Base-by-base conservation (phyloP, 2,329 filamentous ascomycete species). In the Phaeosphaeriaceae sp. region DNA sequence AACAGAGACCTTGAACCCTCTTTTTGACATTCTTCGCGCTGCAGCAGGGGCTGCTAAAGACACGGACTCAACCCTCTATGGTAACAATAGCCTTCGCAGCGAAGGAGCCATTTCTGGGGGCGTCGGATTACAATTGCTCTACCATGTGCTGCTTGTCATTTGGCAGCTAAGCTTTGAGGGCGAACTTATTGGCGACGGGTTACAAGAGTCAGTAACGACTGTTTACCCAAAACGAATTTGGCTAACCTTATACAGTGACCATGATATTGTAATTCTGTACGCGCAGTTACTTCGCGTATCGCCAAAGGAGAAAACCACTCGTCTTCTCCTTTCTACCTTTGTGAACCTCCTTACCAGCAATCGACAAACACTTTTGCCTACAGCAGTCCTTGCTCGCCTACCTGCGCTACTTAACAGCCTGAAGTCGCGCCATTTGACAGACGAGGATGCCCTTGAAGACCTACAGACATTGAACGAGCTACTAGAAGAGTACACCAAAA, bases 121-220 rank as follows among this genome's bases (percentile, higher is more conserved):
- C 7, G 90, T 99, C 51, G 91, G 92, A 2, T 79, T 99, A 33
- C 94, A 99, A 73, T 83, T 97, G 33, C 82, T 99, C 33, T 99
- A 99, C 72, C 91, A 97, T 67, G 89, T 97, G 13, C 82, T 99
- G 17, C 81, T 99, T 42, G 92, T 96, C 11, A 79, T 99, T 50
- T 99, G 94, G 94, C 92, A 97, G 78, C 81, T 99, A 61, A 96
- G 92, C 69, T 99, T 99, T 61, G 94, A 97, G 71, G 84, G 81
- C 23, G 74, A 79, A 49, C 72, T 85, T 11, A 80, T 88, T 40
- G 90, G 91, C 11, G 87, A 88, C 50, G 92, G 93, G 34, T 80
- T 99, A 49, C 90, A 97, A 74, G 86, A 92, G 90, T 94, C 81
- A 66, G 87, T 52, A 17, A 15, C 23, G 23, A 34, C 16, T 34